Evolutionary conservation across 805 yeast genomes (phyloP).

Genomic region (Starmerella bombi): DNA sequence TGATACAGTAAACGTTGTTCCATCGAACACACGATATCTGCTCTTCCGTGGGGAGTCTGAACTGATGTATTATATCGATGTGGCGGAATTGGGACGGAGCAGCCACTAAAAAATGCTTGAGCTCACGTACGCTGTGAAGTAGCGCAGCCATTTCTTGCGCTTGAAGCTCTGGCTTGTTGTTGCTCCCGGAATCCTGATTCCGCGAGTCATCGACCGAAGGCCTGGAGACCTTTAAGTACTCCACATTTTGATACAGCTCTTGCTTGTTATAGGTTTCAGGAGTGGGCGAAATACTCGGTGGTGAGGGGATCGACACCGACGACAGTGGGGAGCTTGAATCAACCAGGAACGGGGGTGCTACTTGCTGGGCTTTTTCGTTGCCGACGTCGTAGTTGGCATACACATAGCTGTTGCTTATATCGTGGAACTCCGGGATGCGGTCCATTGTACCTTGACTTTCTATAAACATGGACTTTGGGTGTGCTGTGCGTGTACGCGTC

Average conservation of each 20-base stretch:
- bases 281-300: conserved; percentile 1
- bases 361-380: too few species aligned
- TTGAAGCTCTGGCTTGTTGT: not conserved
- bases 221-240: not conserved
- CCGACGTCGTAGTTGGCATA: too few species aligned
- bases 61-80: conserved; percentile 75
- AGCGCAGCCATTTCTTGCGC: not conserved
- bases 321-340: conserved; percentile 1
- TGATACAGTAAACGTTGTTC: conserved; percentile 75
- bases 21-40: conserved; percentile 87
- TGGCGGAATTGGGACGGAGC: conserved; percentile 94
- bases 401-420: too few species aligned
- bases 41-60: conserved; percentile 72
- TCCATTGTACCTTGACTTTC: too few species aligned
- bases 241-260: not conserved
- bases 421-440: too few species aligned
- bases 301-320: conserved; percentile 1
- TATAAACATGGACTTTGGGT: too few species aligned
- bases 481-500: too few species aligned
- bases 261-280: not conserved
- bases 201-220: too few species aligned
- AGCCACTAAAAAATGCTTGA: conserved; percentile 76
- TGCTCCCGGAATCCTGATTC: not conserved
- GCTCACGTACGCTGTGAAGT: conserved; percentile 6
- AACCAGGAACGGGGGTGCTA: not conserved